Conservation (phyloP, 2,329 filamentous ascomycete genomes). For the Chrysosporium queenslandicum region DNA sequence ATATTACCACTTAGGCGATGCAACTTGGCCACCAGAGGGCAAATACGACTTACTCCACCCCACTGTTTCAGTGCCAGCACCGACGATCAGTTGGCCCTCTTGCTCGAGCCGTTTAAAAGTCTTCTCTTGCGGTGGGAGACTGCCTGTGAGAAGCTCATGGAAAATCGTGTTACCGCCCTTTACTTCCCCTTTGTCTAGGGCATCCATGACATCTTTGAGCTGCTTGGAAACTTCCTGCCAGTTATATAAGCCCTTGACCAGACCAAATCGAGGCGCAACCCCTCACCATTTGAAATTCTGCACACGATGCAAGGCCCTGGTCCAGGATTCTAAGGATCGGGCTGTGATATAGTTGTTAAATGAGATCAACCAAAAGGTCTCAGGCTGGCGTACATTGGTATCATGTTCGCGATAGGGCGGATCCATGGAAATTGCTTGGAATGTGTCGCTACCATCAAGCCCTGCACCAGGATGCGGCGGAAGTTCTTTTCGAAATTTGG, state of each 20-base stretch:
- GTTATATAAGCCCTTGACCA: background rate
- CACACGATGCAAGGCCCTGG: background rate
- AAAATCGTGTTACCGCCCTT: constrained; percentile 23
- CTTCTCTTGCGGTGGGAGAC: constrained; percentile 32
- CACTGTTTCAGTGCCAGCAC: constrained; percentile 30
- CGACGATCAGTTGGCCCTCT: constrained; percentile 25
- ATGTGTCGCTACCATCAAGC: background rate
- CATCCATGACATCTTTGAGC: background rate
- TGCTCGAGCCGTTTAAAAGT: constrained; percentile 25
- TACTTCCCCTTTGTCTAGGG: background rate
- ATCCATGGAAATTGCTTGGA: constrained; percentile 9
- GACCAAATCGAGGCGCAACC: background rate
- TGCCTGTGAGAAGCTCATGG: constrained; percentile 24
- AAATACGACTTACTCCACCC: constrained; percentile 6
- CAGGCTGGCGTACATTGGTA: constrained; percentile 6
- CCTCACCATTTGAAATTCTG: constrained; percentile 2
- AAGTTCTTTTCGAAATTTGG: constrained; percentile 25
- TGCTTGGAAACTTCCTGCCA: background rate
- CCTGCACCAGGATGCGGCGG: background rate
- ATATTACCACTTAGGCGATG: no score
- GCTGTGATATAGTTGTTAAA: background rate
- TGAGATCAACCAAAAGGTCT: background rate
- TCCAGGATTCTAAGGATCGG: background rate
- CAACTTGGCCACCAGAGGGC: no score
- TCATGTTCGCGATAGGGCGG: background rate